Percentiles rank a stretch among this genome's conserved stretches.
These are phyloP conservation scores for Fraxinus dipetala DNA, from an alignment of 305 asterid genomes.

Conservation along the genomic window DNA sequence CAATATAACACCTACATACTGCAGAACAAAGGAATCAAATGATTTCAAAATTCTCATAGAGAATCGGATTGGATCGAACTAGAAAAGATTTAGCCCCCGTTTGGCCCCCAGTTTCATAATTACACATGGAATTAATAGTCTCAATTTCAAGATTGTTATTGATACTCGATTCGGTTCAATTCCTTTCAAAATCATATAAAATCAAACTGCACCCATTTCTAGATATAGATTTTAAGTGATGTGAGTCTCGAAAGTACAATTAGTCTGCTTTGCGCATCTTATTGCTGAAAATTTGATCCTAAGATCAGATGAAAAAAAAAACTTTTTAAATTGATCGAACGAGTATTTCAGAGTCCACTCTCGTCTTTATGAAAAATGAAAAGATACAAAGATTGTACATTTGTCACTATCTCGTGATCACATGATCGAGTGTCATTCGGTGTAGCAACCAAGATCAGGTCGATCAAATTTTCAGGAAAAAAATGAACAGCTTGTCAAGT, in stretches of 20 bases:
- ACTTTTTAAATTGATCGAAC: not conserved
- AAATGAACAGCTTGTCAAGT: not conserved
- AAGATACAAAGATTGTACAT: not conserved
- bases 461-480: not conserved
- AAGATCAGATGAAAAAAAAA: not conserved
- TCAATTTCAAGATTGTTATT: not conserved
- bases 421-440: not conserved
- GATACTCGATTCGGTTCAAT: not conserved
- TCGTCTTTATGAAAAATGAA: not conserved
- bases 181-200: not conserved
- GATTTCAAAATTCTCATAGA: not conserved
- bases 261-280: not conserved
- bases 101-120: no score
- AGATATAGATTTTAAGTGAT: not conserved
- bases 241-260: not conserved
- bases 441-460: not conserved
- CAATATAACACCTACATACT: not conserved
- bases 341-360: not conserved
- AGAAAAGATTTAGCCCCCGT: not conserved
- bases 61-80: not conserved
- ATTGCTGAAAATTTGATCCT: not conserved
- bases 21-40: not conserved
- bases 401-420: not conserved
- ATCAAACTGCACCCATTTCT: not conserved
- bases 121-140: not conserved